phyloP scores from a whole-genome alignment of 306 rosid genomes.

The Fragaria nilgerrensis region DNA sequence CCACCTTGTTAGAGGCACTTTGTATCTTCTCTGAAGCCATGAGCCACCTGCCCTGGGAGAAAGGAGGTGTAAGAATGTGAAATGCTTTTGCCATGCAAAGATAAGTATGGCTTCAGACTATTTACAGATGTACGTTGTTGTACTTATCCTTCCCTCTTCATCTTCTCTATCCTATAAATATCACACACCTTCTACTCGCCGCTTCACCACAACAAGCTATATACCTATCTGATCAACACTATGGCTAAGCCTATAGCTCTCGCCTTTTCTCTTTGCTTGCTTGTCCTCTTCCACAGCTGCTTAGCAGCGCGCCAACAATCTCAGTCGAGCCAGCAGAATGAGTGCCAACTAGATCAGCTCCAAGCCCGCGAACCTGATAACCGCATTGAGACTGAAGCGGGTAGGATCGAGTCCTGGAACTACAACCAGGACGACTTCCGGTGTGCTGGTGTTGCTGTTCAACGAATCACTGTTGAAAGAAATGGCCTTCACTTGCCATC shows the following conservation, averaged over 20 bases:
- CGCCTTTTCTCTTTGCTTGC: conserved; percentile 39
- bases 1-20: neutral
- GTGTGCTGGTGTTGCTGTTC: conserved; percentile 40
- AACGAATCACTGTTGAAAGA: conserved; percentile 30
- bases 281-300: conserved; percentile 43
- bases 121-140: neutral
- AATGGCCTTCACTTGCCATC: conserved; percentile 52
- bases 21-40: conserved; percentile 12
- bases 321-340: neutral
- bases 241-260: conserved; percentile 44
- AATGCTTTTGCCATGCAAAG: conserved; percentile 15
- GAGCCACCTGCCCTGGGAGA: conserved; percentile 16
- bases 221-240: neutral
- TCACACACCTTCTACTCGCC: conserved; percentile 16
- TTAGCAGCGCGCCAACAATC: conserved; percentile 17
- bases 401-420: conserved; percentile 44
- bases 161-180: conserved; percentile 16
- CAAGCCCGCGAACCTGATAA: conserved; percentile 42
- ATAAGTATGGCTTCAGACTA: conserved; percentile 18
- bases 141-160: conserved; percentile 10
- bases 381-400: conserved; percentile 43
- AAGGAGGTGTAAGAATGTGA: conserved; percentile 19
- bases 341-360: conserved; percentile 35
- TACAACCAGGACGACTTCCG: conserved; percentile 35
- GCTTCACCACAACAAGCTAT: conserved; percentile 14